These are phyloP conservation scores for Incumbomyces delicatus DNA, from an alignment of 2,329 filamentous ascomycete genomes.

Conservation along the genomic window DNA sequence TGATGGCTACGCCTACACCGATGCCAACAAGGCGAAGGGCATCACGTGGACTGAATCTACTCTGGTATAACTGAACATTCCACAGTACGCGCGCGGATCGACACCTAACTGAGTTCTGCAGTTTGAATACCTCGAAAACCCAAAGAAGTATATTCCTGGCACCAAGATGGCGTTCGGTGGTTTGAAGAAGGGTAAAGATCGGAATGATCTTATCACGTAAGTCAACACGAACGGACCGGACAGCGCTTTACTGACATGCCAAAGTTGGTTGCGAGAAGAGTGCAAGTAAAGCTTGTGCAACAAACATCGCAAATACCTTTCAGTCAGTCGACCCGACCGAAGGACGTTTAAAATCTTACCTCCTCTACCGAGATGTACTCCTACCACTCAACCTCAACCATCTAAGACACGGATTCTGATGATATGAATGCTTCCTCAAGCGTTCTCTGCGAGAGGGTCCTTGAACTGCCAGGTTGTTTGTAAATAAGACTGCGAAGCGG, in stretches of 20 bases:
- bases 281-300: constrained; percentile 20
- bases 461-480: constrained; percentile 2
- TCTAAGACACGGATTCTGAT: constrained; percentile 3
- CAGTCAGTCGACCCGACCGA: background rate
- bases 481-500: constrained; percentile 2
- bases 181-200: constrained; percentile 99
- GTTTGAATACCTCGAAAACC: constrained; percentile 99
- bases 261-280: constrained; percentile 23
- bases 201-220: constrained; percentile 96
- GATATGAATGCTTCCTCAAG: constrained; percentile 2
- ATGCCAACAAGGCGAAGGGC: constrained; percentile 98
- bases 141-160: constrained; percentile 99
- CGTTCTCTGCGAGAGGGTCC: constrained; percentile 4
- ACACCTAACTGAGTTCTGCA: constrained; percentile 26
- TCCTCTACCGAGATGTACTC: constrained; percentile 8
- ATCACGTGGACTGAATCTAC: constrained; percentile 78
- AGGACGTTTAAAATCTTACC: background rate
- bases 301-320: background rate
- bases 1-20: constrained; percentile 92
- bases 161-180: constrained; percentile 99
- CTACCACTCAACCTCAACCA: constrained; percentile 1
- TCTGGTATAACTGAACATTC: constrained; percentile 50
- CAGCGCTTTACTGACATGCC: constrained; percentile 13
- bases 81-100: background rate
- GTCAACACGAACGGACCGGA: constrained; percentile 28